Conservation (phyloP, 495 filamentous ascomycete species). For the Clavariopsis aquatica region DNA sequence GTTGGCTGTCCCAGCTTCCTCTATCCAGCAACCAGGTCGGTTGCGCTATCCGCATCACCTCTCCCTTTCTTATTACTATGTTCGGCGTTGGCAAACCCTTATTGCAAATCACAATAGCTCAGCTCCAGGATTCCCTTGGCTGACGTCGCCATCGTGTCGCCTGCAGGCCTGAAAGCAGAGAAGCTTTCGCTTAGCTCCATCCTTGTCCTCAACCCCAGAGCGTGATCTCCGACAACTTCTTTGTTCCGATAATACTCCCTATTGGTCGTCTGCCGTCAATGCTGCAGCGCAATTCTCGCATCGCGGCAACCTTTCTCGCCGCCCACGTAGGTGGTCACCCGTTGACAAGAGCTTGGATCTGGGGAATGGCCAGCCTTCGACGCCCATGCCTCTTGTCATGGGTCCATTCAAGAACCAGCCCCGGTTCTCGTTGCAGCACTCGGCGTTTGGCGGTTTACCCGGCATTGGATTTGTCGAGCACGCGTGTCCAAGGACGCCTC, state of each 20-base stretch:
- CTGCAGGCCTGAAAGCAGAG: background rate
- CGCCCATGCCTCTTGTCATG: background rate
- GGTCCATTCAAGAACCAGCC: constrained; percentile 5
- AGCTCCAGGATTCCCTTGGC: constrained; percentile 12
- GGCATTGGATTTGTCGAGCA: constrained; percentile 15
- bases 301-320: constrained; percentile 16
- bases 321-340: constrained; percentile 24
- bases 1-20: too few species aligned
- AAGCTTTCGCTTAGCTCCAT: constrained; percentile 5
- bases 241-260: constrained; percentile 2
- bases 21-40: too few species aligned
- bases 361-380: constrained; percentile 11
- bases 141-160: constrained; percentile 4
- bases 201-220: background rate
- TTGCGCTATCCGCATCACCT: too few species aligned
- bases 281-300: background rate
- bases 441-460: constrained; percentile 5
- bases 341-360: constrained; percentile 22
- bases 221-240: constrained; percentile 5
- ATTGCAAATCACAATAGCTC: background rate
- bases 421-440: constrained; percentile 10
- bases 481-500: background rate
- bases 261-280: constrained; percentile 15
- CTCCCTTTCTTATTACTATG: background rate
- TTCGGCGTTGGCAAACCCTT: constrained; percentile 3